Evolutionary conservation across 148 eudicot species (phyloP).

Genomic region (Spergularia bocconei): DNA sequence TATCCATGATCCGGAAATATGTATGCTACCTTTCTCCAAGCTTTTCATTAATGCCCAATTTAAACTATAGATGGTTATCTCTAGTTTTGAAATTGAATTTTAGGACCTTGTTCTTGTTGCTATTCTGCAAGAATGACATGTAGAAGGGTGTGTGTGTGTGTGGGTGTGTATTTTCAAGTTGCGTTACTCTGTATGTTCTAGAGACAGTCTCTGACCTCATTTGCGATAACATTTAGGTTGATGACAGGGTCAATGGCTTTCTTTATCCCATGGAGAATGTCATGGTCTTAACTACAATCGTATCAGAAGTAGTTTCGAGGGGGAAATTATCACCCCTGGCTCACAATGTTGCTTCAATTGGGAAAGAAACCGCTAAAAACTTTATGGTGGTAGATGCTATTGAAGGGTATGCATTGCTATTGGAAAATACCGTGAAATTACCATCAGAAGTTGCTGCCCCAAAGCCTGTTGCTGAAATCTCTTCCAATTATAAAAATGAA

Average conservation of each 20-base stretch:
- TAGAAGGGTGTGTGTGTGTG: background rate
- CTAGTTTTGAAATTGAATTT: background rate
- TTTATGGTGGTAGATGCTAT: slow-evolving; percentile 65
- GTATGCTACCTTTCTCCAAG: slow-evolving; percentile 43
- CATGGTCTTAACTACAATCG: slow-evolving; percentile 41
- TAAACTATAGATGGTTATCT: background rate
- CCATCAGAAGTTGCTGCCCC: slow-evolving; percentile 80
- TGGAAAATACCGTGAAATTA: slow-evolving; percentile 57
- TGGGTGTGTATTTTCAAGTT: no score
- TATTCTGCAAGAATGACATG: background rate
- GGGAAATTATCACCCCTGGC: slow-evolving; percentile 64
- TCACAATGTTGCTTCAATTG: slow-evolving; percentile 59
- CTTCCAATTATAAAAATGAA: slow-evolving; percentile 50
- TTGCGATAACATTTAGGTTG: slow-evolving; percentile 50
- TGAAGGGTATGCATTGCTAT: slow-evolving; percentile 66
- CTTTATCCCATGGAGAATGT: slow-evolving; percentile 75
- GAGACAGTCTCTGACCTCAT: slow-evolving; percentile 33
- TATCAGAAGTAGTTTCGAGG: slow-evolving; percentile 51
- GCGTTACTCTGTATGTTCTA: background rate
- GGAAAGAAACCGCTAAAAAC: slow-evolving; percentile 61
- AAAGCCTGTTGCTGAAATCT: slow-evolving; percentile 47
- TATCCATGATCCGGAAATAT: slow-evolving; percentile 62
- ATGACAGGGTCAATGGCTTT: slow-evolving; percentile 84
- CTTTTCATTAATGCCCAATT: background rate
- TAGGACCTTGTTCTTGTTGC: background rate